phyloP scores from a whole-genome alignment of 2,329 filamentous ascomycete species.

The Zymoseptoria tritici region DNA sequence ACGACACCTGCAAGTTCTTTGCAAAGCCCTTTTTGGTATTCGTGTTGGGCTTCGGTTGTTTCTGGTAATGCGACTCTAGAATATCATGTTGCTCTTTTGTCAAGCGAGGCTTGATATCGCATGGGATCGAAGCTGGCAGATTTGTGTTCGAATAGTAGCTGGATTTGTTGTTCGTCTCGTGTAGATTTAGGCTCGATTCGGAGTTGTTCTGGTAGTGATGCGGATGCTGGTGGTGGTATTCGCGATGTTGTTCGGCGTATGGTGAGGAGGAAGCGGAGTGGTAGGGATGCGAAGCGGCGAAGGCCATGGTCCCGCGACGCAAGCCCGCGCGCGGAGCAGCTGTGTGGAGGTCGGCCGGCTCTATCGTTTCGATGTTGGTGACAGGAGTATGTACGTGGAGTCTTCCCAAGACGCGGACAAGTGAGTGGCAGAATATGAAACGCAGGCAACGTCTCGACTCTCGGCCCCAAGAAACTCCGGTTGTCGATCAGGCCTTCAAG shows the following conservation, averaged over 20 bases:
- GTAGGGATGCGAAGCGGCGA: slow-evolving; percentile 11
- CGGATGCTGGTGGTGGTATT: not conserved
- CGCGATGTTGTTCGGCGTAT: slow-evolving; percentile 1
- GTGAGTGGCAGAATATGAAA: not conserved
- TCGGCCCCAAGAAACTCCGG: slow-evolving; percentile 1
- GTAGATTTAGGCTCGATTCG: not conserved
- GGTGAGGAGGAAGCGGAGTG: slow-evolving; percentile 1
- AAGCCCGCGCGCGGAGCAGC: not conserved
- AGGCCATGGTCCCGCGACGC: slow-evolving; percentile 12
- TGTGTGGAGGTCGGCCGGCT: not conserved
- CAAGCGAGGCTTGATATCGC: slow-evolving; percentile 45
- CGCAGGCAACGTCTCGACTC: not conserved
- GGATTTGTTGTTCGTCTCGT: not conserved
- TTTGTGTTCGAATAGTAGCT: slow-evolving; percentile 10
- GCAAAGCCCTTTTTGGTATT: slow-evolving; percentile 45
- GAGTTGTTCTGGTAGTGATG: not conserved
- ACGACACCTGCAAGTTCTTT: slow-evolving; percentile 39
- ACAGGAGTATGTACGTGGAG: not conserved
- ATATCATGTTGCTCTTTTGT: slow-evolving; percentile 49
- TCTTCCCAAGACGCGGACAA: not conserved
- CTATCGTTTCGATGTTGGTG: not conserved
- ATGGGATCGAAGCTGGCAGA: slow-evolving; percentile 22
- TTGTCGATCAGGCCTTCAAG: not conserved
- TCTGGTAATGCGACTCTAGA: slow-evolving; percentile 42
- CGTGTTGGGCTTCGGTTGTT: slow-evolving; percentile 44